Conservation (phyloP, 2,329 filamentous ascomycete genomes). For the Fusarium nodosum region DNA sequence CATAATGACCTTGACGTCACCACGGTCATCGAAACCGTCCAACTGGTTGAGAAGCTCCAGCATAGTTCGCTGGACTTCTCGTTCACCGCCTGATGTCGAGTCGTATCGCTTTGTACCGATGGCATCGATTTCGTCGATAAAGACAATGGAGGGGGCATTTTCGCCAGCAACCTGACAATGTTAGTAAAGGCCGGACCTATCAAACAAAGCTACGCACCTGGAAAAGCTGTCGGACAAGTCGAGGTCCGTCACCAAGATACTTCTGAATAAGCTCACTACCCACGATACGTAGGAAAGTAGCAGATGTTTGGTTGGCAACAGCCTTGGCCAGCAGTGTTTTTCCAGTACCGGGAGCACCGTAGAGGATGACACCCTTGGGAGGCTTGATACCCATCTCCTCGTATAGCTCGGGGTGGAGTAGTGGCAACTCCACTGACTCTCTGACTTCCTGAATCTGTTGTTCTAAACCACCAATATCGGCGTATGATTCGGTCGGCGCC, state of each 20-base stretch:
- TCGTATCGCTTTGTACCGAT: constrained; percentile 99
- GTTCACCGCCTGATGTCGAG: constrained; percentile 94
- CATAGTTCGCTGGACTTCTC: constrained; percentile 84
- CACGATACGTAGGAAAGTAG: constrained; percentile 96
- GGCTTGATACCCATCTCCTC: constrained; percentile 99
- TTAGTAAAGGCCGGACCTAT: constrained; percentile 12
- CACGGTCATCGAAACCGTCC: constrained; percentile 95
- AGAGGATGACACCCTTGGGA: constrained; percentile 98
- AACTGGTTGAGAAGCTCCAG: constrained; percentile 16
- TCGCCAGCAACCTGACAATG: constrained; percentile 83
- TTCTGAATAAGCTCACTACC: constrained; percentile 98
- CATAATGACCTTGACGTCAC: constrained; percentile 99
- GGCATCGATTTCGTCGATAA: constrained; percentile 99
- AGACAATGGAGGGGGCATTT: constrained; percentile 96
- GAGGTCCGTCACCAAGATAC: constrained; percentile 95
- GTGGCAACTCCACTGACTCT: constrained; percentile 94
- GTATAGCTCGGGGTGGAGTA: constrained; percentile 96
- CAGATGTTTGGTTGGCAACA: constrained; percentile 98
- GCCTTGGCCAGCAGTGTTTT: constrained; percentile 97
- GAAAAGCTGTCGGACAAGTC: constrained; percentile 95
- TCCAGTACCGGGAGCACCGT: constrained; percentile 95
- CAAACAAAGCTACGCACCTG: constrained; percentile 65
- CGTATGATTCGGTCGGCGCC: constrained; percentile 97
- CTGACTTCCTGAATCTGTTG: constrained; percentile 96
- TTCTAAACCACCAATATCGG: constrained; percentile 97